phyloP scores from a whole-genome alignment of 129 eudicot genomes.

The Escallonia herrerae region DNA sequence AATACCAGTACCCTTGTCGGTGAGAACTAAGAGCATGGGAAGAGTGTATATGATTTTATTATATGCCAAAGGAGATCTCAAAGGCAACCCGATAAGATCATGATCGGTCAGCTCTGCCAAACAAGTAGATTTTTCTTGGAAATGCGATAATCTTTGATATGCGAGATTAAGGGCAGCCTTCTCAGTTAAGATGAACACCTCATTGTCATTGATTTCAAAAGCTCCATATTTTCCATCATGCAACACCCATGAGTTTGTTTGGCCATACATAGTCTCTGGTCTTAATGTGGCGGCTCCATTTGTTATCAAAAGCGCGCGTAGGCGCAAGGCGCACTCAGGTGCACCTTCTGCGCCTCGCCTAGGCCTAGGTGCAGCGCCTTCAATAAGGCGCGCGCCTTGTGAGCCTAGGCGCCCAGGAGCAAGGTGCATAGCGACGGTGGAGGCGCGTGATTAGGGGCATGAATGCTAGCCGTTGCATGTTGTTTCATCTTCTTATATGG shows the following conservation, averaged over 20 bases:
- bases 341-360: too few relatives aligned
- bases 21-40: slow-evolving; percentile 79
- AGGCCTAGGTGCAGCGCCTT: too few relatives aligned
- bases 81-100: slow-evolving; percentile 81
- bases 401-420: too few relatives aligned
- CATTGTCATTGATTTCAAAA: slow-evolving; percentile 67
- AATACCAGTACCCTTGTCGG: slow-evolving; percentile 89
- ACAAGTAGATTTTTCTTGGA: slow-evolving; percentile 67
- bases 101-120: slow-evolving; percentile 68
- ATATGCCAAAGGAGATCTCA: slow-evolving; percentile 58
- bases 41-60: slow-evolving; percentile 65
- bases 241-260: slow-evolving; percentile 81
- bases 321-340: too few relatives aligned
- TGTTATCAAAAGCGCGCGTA: too few relatives aligned
- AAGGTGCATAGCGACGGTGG: too few relatives aligned
- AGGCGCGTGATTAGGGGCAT: too few relatives aligned
- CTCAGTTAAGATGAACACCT: slow-evolving; percentile 56
- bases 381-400: too few relatives aligned
- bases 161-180: slow-evolving; percentile 75
- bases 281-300: slow-evolving; percentile 90
- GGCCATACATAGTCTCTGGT: slow-evolving; percentile 91
- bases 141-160: slow-evolving; percentile 54
- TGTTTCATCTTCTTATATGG: too few relatives aligned
- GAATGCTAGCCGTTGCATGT: too few relatives aligned
- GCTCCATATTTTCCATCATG: slow-evolving; percentile 86